These are phyloP conservation scores for Porodaedalea pini DNA, from an alignment of 1,284 basidiomycete species.

Conservation along the genomic window DNA sequence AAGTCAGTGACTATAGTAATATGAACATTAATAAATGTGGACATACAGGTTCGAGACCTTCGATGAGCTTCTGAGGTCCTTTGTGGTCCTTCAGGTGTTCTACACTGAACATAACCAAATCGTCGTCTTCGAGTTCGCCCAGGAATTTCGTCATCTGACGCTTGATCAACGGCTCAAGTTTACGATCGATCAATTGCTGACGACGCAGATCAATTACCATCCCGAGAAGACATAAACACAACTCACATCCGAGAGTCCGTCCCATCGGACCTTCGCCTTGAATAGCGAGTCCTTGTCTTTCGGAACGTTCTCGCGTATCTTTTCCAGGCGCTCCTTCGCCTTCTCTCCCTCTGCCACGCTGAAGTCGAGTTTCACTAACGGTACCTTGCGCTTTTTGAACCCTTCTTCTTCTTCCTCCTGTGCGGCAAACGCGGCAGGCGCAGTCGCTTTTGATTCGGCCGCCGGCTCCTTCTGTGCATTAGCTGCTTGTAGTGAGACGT, in stretches of 20 bases:
- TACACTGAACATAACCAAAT: constrained; percentile 84
- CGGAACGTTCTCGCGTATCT: constrained; percentile 68
- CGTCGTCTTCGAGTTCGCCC: constrained; percentile 84
- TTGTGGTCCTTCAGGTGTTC: constrained; percentile 88
- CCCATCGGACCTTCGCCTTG: constrained; percentile 81
- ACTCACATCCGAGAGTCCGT: constrained; percentile 77
- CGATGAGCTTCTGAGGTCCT: constrained; percentile 73
- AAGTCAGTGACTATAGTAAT: constrained; percentile 1
- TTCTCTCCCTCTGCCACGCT: constrained; percentile 75
- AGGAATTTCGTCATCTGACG: constrained; percentile 79
- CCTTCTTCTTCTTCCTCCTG: constrained; percentile 81
- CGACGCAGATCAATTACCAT: constrained; percentile 7
- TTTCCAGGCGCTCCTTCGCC: constrained; percentile 72
- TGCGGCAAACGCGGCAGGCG: constrained; percentile 62
- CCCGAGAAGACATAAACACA: constrained; percentile 4
- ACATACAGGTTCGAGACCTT: constrained; percentile 84
- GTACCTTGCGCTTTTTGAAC: constrained; percentile 74
- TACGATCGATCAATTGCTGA: constrained; percentile 71
- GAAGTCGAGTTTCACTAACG: constrained; percentile 83
- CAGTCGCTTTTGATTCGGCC: constrained; percentile 43
- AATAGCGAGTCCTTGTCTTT: constrained; percentile 72
- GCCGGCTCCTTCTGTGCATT: constrained; percentile 45
- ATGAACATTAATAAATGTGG: background rate
- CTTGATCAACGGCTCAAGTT: constrained; percentile 77
- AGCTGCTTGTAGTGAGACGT: constrained; percentile 58